Evolutionary conservation across 257 asterid genomes (phyloP).

Genomic region (Vinca minor): DNA sequence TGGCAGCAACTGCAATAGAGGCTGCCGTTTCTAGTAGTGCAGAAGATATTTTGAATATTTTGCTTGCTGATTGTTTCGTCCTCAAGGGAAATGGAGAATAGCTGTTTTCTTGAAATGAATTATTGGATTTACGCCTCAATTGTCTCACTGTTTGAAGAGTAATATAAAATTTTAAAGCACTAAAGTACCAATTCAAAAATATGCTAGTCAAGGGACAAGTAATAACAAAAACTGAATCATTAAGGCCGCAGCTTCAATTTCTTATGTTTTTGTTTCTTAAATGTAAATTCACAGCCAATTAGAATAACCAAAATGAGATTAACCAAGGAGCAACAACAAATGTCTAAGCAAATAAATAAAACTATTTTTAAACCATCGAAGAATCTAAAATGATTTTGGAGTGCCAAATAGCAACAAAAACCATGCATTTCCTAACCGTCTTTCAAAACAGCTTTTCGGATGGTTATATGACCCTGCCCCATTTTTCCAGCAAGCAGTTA

Average conservation of each 20-base stretch:
- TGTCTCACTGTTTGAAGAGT: slow-evolving; percentile 23
- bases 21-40: slow-evolving; percentile 62
- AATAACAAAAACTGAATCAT: not conserved
- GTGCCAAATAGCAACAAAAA: not conserved
- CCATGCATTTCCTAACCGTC: too few relatives aligned
- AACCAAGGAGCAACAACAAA: not conserved
- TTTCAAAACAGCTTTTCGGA: too few relatives aligned
- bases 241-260: not conserved
- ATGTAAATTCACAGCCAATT: not conserved
- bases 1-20: slow-evolving; percentile 57
- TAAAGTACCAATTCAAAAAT: not conserved
- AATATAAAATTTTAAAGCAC: slow-evolving; percentile 2
- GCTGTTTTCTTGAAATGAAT: slow-evolving; percentile 14
- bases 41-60: slow-evolving; percentile 24
- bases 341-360: not conserved
- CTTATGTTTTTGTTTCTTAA: not conserved
- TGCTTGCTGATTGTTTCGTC: slow-evolving; percentile 16
- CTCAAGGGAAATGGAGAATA: slow-evolving; percentile 17
- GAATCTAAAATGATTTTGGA: not conserved
- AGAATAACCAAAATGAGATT: not conserved
- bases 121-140: slow-evolving; percentile 11
- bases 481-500: too few relatives aligned
- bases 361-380: not conserved
- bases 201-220: not conserved
- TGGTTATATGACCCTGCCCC: too few relatives aligned